Evolutionary conservation across 345 rosid genomes (phyloP), one percentile per base, ranked within the genome.

Genomic region (Brassica napus): DNA sequence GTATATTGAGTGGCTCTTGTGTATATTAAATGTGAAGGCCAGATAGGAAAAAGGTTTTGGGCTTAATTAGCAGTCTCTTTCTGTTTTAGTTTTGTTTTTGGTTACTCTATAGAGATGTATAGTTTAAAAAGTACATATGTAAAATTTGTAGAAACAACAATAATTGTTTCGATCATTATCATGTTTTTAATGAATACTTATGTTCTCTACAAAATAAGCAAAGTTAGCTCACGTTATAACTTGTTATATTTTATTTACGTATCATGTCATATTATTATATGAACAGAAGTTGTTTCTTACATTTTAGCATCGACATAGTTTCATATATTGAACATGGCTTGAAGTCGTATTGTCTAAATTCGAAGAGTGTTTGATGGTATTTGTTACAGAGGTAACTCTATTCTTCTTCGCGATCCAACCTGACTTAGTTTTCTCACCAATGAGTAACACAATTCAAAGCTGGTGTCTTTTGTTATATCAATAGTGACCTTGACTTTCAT

Each of bases 31-130:
- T 74, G 76, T 81, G 81, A 54, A 60, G 15, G 34, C 15, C 64
- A 3, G 11, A 80, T 54, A 82, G 87, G 91, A 83, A 49, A 49
- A 85, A 5, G 30, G 84, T 91, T 87, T 89, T 87, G 89, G 83
- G 4, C 9, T 55, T 57, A 32, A 32, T 0, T 32, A 57, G 61
- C 21, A 7, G 28, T 18, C 12, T 57, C 28, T 57, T 57, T 18
- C 0, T 18, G 24, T 55, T 4, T 49, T 49, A 6, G 18, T 49
- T 49, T 55, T 16, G 26, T 4, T 55, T 55, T 55, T 54, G 59
- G 21, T 54, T 54, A 54, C 9, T 54, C 59, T 15, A 5, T 52
- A 52, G 9, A 54, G 23, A 55, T 16, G 60, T 16, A 55, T 55
- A 55, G 11, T 55, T 57, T 18, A 0, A 2, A 8, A 57, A 57